Percentiles rank a stretch among this genome's conserved stretches.
Conservation (phyloP, 1,284 basidiomycete genomes). For the Ceratobasidium theobromae region DNA sequence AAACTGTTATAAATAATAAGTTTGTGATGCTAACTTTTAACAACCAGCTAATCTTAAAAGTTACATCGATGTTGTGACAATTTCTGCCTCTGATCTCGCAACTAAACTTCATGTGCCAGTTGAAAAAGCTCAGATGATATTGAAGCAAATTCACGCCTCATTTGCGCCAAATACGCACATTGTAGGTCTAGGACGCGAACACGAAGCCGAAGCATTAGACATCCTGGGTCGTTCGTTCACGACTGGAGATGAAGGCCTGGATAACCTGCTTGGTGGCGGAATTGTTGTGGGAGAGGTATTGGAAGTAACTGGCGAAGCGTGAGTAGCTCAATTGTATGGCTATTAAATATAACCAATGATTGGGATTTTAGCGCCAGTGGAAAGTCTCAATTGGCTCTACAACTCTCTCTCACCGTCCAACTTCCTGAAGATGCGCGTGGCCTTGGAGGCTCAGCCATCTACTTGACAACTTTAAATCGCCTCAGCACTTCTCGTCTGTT, state of each 20-base stretch:
- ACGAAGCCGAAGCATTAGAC: constrained; percentile 2
- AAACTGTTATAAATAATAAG: neutral
- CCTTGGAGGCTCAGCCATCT: constrained; percentile 63
- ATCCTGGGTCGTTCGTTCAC: constrained; percentile 41
- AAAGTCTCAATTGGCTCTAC: constrained; percentile 83
- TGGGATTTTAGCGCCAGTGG: constrained; percentile 66
- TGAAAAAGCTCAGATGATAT: constrained; percentile 30
- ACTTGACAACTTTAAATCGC: constrained; percentile 70
- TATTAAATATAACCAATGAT: neutral
- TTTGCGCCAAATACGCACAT: constrained; percentile 37
- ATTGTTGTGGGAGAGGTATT: constrained; percentile 74
- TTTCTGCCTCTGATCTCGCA: constrained; percentile 40
- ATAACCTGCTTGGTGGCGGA: constrained; percentile 70
- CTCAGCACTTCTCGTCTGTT: constrained; percentile 68
- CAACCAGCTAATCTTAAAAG: constrained; percentile 17
- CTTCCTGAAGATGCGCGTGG: constrained; percentile 57
- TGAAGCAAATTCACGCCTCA: constrained; percentile 34
- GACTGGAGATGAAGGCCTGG: constrained; percentile 69
- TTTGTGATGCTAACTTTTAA: neutral
- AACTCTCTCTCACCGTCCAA: constrained; percentile 75
- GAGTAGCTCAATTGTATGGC: neutral
- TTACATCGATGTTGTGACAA: constrained; percentile 42
- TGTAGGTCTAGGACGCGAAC: constrained; percentile 36
- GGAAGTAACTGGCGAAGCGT: constrained; percentile 79
- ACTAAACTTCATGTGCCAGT: constrained; percentile 40